Conservation (phyloP, 2,329 filamentous ascomycete genomes). For the Stagonosporopsis chrysanthemi region DNA sequence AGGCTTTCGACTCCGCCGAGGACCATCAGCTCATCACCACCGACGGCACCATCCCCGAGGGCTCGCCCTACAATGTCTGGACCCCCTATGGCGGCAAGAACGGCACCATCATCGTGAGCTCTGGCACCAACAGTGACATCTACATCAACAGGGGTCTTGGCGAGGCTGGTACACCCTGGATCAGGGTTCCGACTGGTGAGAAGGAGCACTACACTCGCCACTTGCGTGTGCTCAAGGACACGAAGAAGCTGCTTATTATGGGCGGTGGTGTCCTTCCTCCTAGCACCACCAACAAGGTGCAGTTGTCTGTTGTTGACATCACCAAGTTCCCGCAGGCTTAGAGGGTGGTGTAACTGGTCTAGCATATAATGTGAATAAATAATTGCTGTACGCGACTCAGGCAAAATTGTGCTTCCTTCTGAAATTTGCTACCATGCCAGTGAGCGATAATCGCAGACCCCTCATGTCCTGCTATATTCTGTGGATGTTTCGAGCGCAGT, state of each 20-base stretch:
- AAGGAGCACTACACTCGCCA: conserved; percentile 56
- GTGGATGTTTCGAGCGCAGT: too few relatives aligned
- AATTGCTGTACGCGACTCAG: neutral
- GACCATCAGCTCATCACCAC: conserved; percentile 54
- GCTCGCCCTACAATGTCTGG: conserved; percentile 63
- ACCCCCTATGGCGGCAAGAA: conserved; percentile 56
- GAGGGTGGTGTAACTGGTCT: neutral
- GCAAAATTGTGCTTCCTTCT: neutral
- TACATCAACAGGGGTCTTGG: conserved; percentile 59
- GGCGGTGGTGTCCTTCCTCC: conserved; percentile 51
- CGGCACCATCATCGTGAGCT: conserved; percentile 60
- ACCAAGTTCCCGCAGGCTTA: conserved; percentile 15
- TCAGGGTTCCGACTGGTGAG: conserved; percentile 53
- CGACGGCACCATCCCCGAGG: conserved; percentile 55
- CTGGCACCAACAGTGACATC: conserved; percentile 51
- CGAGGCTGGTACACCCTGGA: conserved; percentile 52
- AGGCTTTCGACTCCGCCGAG: conserved; percentile 54
- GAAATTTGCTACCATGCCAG: neutral
- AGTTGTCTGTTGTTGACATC: conserved; percentile 45
- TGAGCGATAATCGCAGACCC: too few relatives aligned
- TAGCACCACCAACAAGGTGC: conserved; percentile 42
- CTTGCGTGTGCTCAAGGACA: conserved; percentile 54
- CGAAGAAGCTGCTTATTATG: conserved; percentile 51
- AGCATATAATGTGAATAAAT: neutral
- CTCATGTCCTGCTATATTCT: too few relatives aligned